These are phyloP conservation scores for Hawksworthiomyces lignivorus DNA, from an alignment of 2,329 filamentous ascomycete species.

Conservation along the genomic window DNA sequence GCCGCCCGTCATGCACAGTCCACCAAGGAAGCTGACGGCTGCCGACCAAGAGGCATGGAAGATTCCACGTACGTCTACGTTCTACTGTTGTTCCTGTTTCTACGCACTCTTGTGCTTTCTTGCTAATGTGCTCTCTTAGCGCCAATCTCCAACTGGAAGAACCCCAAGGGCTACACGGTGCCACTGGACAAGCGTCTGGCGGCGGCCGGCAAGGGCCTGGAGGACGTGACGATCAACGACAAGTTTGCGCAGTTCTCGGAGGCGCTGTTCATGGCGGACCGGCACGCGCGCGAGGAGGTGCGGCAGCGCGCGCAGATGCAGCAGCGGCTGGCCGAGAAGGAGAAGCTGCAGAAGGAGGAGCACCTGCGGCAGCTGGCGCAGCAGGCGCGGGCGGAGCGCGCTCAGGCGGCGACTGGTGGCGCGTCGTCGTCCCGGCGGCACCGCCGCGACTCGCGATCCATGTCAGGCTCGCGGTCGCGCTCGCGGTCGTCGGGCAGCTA, in stretches of 20 bases:
- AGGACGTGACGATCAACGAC: constrained; percentile 95
- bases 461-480: constrained; percentile 36
- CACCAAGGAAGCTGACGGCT: constrained; percentile 87
- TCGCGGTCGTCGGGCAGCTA: constrained; percentile 36
- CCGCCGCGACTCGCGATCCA: not conserved
- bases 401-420: constrained; percentile 35
- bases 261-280: constrained; percentile 86
- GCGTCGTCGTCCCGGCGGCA: constrained; percentile 17
- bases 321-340: constrained; percentile 90
- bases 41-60: constrained; percentile 97
- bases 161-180: constrained; percentile 95
- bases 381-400: constrained; percentile 79
- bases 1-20: constrained; percentile 89
- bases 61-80: constrained; percentile 44
- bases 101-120: not conserved
- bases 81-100: not conserved
- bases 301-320: constrained; percentile 91
- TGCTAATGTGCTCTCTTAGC: constrained; percentile 33
- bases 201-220: constrained; percentile 82
- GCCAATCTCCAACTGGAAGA: constrained; percentile 97
- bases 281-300: constrained; percentile 92
- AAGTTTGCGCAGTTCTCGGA: constrained; percentile 97
- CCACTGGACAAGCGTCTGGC: constrained; percentile 92
- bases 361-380: constrained; percentile 80
- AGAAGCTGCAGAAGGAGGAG: constrained; percentile 90